phyloP scores from a whole-genome alignment of 495 filamentous ascomycete genomes.

The Corynascus novoguineensis region DNA sequence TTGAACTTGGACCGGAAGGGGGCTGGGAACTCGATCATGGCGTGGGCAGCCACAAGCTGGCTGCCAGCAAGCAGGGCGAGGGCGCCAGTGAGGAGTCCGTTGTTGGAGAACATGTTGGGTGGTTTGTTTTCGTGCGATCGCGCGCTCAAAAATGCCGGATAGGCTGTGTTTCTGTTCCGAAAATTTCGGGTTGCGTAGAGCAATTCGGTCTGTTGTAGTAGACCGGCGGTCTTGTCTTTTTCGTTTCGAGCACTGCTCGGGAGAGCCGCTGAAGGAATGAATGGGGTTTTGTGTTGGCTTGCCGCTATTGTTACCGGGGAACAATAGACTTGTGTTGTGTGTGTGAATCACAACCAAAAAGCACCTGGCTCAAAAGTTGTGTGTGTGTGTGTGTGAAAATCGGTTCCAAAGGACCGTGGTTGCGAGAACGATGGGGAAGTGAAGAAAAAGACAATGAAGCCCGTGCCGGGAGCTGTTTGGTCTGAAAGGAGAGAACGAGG shows the following conservation, averaged over 20 bases:
- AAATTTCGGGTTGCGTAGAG: constrained; percentile 7
- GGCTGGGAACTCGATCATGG: constrained; percentile 53
- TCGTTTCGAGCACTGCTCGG: constrained; percentile 23
- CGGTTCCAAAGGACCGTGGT: constrained; percentile 4
- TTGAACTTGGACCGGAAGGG: constrained; percentile 52
- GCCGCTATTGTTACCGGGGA: constrained; percentile 17
- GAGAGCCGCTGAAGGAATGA: constrained; percentile 15
- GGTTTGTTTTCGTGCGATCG: constrained; percentile 7
- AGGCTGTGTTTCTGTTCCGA: constrained; percentile 3
- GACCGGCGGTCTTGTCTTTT: constrained; percentile 14
- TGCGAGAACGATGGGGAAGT: constrained; percentile 12
- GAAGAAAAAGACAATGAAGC: constrained; percentile 20
- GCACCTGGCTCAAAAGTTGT: constrained; percentile 20
- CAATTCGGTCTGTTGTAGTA: constrained; percentile 7
- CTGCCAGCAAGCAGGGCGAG: constrained; percentile 29
- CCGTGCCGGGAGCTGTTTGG: constrained; percentile 8
- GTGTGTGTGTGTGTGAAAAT: too few relatives aligned
- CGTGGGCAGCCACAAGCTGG: constrained; percentile 50
- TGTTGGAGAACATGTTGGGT: constrained; percentile 36
- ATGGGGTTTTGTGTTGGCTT: constrained; percentile 8
- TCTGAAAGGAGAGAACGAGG: constrained; percentile 22
- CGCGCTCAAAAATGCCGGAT: constrained; percentile 17
- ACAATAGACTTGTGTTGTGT: constrained; percentile 11
- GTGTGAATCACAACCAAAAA: constrained; percentile 19
- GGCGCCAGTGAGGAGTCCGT: constrained; percentile 25